Evolutionary conservation across 2,329 filamentous ascomycete genomes (phyloP), one percentile per base, ranked within the genome.

Genomic region (Penicillium concentricum): DNA sequence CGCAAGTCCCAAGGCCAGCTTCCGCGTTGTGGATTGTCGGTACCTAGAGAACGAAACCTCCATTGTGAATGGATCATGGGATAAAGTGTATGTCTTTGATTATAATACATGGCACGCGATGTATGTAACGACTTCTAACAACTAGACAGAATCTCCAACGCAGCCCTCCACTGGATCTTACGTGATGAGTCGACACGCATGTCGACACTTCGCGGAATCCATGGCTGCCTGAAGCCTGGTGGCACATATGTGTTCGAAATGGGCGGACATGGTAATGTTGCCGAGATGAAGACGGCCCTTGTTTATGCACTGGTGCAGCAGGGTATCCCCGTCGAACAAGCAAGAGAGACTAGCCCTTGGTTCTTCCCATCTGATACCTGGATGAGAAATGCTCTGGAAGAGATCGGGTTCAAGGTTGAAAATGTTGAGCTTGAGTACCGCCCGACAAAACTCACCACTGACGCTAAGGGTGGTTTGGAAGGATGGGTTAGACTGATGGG

Each of bases 251-350:
- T 82, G 10, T 89, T 90, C 64, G 88, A 91, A 71, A 87, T 87
- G 84, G 87, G 88, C 51, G 87, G 87, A 0, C 80, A 86, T 48
- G 88, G 88, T 20, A 90, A 90, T 70, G 80, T 88, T 1, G 75
- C 78, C 1, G 87, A 90, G 71, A 81, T 88, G 62, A 79, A 83
- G 28, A 77, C 82, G 0, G 84, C 84, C 2, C 74, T 89, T 8
- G 72, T 86, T 4, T 75, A 78, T 16, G 81, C 81, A 2, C 74
- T 88, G 1, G 71, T 74, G 2, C 69, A 78, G 16, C 77, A 81
- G 1, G 81, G 83, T 1, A 68, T 85, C 0, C 76, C 82, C 0
- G 61, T 87, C 2, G 65, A 74, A n/a, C 72, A 74, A 10, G 82
- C 83, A 0, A 59, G 76, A 20, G 79, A 77, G 15, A 78, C 75